Evolutionary conservation across 2,329 filamentous ascomycete species (phyloP), one percentile per base, ranked within the genome.

Genomic region (Neospermospora avenae): DNA sequence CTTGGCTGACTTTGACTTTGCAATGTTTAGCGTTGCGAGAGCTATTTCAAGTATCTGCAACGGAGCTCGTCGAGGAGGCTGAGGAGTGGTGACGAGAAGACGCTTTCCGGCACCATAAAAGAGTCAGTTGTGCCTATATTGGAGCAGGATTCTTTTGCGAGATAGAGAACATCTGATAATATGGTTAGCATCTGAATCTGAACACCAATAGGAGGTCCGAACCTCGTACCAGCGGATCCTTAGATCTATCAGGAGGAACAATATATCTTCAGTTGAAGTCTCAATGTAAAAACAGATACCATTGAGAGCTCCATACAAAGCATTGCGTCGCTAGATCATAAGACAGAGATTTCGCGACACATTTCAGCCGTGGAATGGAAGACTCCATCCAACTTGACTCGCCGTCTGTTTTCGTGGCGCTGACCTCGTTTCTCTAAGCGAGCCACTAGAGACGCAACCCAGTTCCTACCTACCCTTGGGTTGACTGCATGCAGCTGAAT

Each of bases 361-460:
- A n/a, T n/a, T n/a, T 42, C 5, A 6, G 39, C n/a, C n/a, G n/a
- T 8, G 39, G 39, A n/a, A n/a, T 5, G 39, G n/a, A 18, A 18
- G n/a, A 42, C 39, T 31, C 1, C 28, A 31, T 31, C 22, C 24
- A 28, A 35, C 28, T 3, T 35, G n/a, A 49, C 46, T 49, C 6
- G 46, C 8, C n/a, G 31, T 20, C 48, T 24, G 10, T 51, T 51
- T 35, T 51, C 48, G 22, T 37, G 31, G 48, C 48, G 48, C 48
- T 51, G 48, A 51, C 48, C 48, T 51, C 18, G 48, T 37, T 16
- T 28, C 31, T 51, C 31, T 51, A 51, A 51, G 48, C 48, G 48
- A 51, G 11, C 48, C 31, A 51, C 16, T 51, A 24, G n/a, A 18
- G n/a, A n/a, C 25, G 28, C 46, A 49, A 34, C 28, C 34, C 25